Base-by-base conservation (phyloP, 371 early-diverging fungal species). In the Mortierella sp. region DNA sequence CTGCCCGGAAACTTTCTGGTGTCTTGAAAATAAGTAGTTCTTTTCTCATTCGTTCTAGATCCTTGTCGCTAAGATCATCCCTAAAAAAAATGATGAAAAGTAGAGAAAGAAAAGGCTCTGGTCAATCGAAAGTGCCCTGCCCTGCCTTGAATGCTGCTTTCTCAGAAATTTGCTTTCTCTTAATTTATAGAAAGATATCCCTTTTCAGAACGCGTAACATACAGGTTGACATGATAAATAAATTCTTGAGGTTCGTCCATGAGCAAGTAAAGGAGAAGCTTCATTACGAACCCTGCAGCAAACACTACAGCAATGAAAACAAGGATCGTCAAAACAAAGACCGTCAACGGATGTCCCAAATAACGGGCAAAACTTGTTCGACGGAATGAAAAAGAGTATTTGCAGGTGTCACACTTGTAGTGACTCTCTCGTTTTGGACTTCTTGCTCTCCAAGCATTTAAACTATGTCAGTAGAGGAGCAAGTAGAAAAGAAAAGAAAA, bases 391-490 rank as follows among this genome's bases (percentile, higher is more conserved):
- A 73, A 79, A 0, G 62, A 43, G 28, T 79, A 79, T 46, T 70
- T 66, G 67, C 80, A 79, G 19, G 80, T 79, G 57, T 79, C 80
- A 19, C 80, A 79, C 60, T 73, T 72, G 70, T 79, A 79, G 45
- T 73, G 73, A 43, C 73, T 73, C 60, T 79, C 80, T 0, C 52
- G 66, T 52, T 79, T 79, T 1, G 73, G 73, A 26, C 73, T 73
- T 26, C 70, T 69, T 44, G 63, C 64, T 50, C 80, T 53, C 80
- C 80, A 79, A 9, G 73, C 70, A 60, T 79, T 72, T 63, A 79
- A 21, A 44, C 80, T 77, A 57, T 9, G 15, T 0, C 4, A 5
- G 37, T 37, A 37, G 37, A 37, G 9, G 9, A 37, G 37, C 25
- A 43, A 44, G 2, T 46, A 1, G 23, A 62, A 18, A 50, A 68